A percentile compares a stretch with the other conserved stretches of the same genome.
These are phyloP conservation scores for Cupressus sempervirens DNA, from an alignment of 75 land plant genomes.

Conservation along the genomic window DNA sequence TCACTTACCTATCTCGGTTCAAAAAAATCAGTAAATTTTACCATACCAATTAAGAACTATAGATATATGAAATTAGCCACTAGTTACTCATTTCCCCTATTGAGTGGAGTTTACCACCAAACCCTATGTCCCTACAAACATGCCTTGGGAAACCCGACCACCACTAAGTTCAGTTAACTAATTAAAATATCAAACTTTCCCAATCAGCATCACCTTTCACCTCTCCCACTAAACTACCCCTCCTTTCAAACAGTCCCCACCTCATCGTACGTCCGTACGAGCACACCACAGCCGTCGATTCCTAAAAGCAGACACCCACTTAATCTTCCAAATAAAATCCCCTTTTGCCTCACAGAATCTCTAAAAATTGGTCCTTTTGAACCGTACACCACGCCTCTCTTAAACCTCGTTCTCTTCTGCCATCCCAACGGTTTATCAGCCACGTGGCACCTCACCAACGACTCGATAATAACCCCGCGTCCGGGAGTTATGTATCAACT, in stretches of 20 bases:
- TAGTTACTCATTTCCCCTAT: too few relatives aligned
- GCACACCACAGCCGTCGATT: not conserved
- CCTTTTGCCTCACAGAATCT: not conserved
- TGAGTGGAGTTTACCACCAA: too few relatives aligned
- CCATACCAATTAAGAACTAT: too few relatives aligned
- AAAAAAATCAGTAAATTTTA: too few relatives aligned
- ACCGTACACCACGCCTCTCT: not conserved
- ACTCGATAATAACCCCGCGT: not conserved
- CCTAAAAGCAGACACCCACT: not conserved
- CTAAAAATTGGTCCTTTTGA: not conserved
- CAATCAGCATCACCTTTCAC: not conserved
- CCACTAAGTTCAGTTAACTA: not conserved
- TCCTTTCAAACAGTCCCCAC: not conserved
- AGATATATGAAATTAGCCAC: too few relatives aligned
- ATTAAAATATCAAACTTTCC: not conserved
- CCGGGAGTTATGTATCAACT: not conserved
- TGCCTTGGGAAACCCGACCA: not conserved
- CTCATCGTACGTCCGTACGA: not conserved
- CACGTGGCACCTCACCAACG: not conserved
- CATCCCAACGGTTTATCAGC: not conserved
- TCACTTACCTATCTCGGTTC: too few relatives aligned
- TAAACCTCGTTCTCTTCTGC: not conserved
- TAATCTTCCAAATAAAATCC: not conserved
- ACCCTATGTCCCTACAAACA: too few relatives aligned
- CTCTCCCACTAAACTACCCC: not conserved